phyloP scores from a whole-genome alignment of 306 rosid species.

The Corylus avellana region DNA sequence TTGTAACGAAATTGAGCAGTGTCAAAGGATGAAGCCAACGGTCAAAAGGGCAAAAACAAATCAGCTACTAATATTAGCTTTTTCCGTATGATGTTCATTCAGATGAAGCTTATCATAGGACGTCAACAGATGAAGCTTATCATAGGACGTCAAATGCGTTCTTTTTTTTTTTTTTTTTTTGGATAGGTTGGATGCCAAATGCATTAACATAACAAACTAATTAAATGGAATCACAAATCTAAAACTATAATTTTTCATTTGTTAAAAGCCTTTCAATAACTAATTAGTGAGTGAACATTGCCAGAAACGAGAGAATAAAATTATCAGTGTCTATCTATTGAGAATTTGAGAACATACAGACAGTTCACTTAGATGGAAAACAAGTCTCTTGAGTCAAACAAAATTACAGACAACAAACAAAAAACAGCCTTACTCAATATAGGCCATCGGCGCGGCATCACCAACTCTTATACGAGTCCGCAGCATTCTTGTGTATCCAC shows the following conservation, averaged over 20 bases:
- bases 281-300: constrained; percentile 10
- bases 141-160: no score
- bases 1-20: neutral
- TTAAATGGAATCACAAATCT: neutral
- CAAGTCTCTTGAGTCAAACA: neutral
- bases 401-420: constrained; percentile 2
- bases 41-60: neutral
- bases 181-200: neutral
- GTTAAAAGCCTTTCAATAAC: neutral
- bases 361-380: neutral
- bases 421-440: constrained; percentile 70
- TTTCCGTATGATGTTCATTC: neutral
- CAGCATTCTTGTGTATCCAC: constrained; percentile 93
- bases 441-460: constrained; percentile 98
- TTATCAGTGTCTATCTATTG: neutral
- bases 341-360: constrained; percentile 2
- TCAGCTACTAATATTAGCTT: neutral
- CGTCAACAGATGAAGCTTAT: neutral
- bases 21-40: neutral
- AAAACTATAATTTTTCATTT: neutral
- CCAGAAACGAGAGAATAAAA: constrained; percentile 3
- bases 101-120: neutral
- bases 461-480: constrained; percentile 92
- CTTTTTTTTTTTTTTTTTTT: no score
- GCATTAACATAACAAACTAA: neutral